phyloP scores from a whole-genome alignment of 129 eudicot genomes.

The Arctium minus region DNA sequence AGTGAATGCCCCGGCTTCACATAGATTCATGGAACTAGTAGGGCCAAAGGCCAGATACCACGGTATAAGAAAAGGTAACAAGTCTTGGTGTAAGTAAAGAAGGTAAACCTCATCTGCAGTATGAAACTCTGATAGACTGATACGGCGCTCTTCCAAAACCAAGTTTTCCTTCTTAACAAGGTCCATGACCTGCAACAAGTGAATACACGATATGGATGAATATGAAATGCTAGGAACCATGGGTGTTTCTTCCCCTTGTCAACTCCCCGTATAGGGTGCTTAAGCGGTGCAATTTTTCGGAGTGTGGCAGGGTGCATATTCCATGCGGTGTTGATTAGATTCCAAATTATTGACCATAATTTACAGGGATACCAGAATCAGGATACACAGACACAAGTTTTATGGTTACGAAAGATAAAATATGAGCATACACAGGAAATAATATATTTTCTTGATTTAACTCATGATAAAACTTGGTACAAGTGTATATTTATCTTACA shows the following conservation, averaged over 20 bases:
- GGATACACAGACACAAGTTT: background rate
- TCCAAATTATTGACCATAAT: background rate
- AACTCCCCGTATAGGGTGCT: too few relatives aligned
- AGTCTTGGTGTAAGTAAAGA: background rate
- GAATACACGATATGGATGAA: background rate
- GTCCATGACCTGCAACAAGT: conserved; percentile 75
- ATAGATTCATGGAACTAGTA: background rate
- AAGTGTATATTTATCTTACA: background rate
- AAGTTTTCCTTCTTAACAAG: conserved; percentile 69
- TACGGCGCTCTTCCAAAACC: conserved; percentile 68
- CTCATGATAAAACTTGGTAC: background rate
- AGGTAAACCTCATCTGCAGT: conserved; percentile 69
- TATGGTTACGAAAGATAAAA: background rate
- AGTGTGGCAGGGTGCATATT: background rate
- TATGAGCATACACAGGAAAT: background rate
- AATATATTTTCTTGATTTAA: background rate
- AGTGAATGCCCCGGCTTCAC: background rate
- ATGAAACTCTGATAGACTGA: conserved; percentile 90
- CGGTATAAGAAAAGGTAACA: background rate
- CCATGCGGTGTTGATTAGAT: background rate
- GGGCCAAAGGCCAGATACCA: background rate
- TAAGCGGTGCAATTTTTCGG: too few relatives aligned
- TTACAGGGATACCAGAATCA: background rate
- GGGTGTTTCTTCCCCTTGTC: too few relatives aligned
- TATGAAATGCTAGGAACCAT: background rate